Evolutionary conservation across 2,329 filamentous ascomycete genomes (phyloP), one percentile per base, ranked within the genome.

Genomic region (Botryotinia globosa): DNA sequence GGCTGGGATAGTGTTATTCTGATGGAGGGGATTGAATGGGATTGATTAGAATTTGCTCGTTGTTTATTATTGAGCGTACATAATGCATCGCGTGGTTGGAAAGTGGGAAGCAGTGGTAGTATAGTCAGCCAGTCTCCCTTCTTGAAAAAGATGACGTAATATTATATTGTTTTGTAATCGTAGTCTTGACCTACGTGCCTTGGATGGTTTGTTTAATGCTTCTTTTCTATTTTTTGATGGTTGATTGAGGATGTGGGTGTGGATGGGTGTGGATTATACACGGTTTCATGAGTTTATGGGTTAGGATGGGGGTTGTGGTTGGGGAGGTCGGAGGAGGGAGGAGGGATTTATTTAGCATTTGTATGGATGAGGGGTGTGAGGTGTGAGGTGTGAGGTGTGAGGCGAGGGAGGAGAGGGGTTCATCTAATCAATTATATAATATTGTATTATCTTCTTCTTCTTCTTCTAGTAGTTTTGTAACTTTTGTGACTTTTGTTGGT

Each of bases 41-140:
- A 32, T 32, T 18, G 51, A 51, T 66, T 66, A 45, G 63, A 25
- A 32, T 66, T 51, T 32, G 29, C 48, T 66, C 32, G 32, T 51
- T 51, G 32, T 51, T 66, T 51, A 54, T 54, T 56, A 34, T 66
- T 51, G 59, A 62, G 59, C 34, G 37, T n/a, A 62, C 59, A 62
- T 62, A 62, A 62, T 62, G 59, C 34, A 62, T 62, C 22, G 22
- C 34, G 34, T 62, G 59, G 22, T 62, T 62, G 37, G 34, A 39
- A 62, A 62, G 37, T 37, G 22, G 59, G 59, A 62, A n/a, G 59
- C 39, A 22, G 59, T 1, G 59, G 25, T 39, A 62, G 34, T 62
- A 62, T 9, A 62, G 59, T 62, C 12, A 48, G 45, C 25, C 34
- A 62, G 37, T 42, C 51, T 56, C 51, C n/a, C n/a, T 56, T 56